Evolutionary conservation across 192 early-diverging fungal species (phyloP).

Genomic region (Chytriomyces confervae): DNA sequence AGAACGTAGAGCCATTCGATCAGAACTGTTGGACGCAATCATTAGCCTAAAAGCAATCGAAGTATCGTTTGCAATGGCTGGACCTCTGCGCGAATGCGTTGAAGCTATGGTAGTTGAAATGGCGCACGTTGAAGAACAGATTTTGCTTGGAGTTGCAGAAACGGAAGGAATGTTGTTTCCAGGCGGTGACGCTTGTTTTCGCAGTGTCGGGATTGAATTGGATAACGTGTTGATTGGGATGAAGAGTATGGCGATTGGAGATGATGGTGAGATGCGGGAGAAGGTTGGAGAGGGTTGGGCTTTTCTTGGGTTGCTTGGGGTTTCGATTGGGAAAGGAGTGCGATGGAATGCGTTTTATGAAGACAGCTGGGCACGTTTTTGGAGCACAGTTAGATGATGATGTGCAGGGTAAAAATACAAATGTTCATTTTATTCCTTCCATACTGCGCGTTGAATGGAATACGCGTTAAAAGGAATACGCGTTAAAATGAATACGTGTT

Average conservation of each 20-base stretch:
- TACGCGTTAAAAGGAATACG: too few species aligned
- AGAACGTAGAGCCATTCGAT: not conserved
- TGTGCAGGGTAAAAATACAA: too few species aligned
- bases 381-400: too few species aligned
- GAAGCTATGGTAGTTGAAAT: constrained; percentile 5
- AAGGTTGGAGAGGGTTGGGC: not conserved
- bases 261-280: not conserved
- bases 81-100: not conserved
- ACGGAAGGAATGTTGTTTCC: too few species aligned
- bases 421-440: too few species aligned
- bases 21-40: not conserved
- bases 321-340: not conserved
- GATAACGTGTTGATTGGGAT: not conserved
- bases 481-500: too few species aligned
- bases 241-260: not conserved
- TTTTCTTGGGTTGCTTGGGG: constrained; percentile 4
- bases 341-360: not conserved
- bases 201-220: not conserved
- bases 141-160: too few species aligned
- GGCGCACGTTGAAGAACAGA: not conserved
- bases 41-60: not conserved
- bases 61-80: not conserved
- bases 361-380: not conserved
- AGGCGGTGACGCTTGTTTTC: not conserved
- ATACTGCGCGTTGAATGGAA: too few species aligned